Percentiles rank a stretch among this genome's conserved stretches.
Conservation (phyloP, 345 rosid genomes). For the Corchorus capsularis region DNA sequence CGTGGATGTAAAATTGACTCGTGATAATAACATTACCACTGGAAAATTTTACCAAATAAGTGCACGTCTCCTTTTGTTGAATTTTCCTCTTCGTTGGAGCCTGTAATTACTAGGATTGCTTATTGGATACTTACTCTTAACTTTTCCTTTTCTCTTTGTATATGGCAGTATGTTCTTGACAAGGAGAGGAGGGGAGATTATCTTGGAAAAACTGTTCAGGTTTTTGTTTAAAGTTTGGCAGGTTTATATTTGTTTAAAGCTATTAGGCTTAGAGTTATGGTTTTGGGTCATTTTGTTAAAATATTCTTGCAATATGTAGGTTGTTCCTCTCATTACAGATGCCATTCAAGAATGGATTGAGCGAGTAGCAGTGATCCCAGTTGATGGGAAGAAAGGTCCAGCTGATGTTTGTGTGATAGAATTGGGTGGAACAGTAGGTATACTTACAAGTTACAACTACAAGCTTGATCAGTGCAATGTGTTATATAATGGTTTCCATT, state of each 20-base stretch:
- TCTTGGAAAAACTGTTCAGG: constrained; percentile 98
- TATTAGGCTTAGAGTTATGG: background rate
- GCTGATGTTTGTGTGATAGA: constrained; percentile 98
- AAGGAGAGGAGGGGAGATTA: constrained; percentile 97
- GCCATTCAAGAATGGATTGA: constrained; percentile 99
- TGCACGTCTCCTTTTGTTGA: background rate
- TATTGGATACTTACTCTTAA: no score
- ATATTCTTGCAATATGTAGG: constrained; percentile 45
- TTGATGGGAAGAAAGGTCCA: constrained; percentile 80
- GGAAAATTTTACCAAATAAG: constrained; percentile 92
- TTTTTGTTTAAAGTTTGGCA: constrained; percentile 19
- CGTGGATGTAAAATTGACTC: constrained; percentile 75
- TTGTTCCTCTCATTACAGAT: constrained; percentile 95
- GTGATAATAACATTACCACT: constrained; percentile 89
- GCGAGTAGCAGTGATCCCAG: constrained; percentile 79
- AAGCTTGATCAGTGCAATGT: background rate
- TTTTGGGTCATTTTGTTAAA: background rate
- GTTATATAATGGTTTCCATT: constrained; percentile 7
- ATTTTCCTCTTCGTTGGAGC: background rate
- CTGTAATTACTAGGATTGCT: background rate
- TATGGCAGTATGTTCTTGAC: constrained; percentile 69
- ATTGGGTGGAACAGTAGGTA: constrained; percentile 98
- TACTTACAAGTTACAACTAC: background rate
- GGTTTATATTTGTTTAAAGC: background rate
- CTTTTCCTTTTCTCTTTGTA: constrained; percentile 5